Conservation (phyloP, 2,329 filamentous ascomycete species). For the Xylaria sp. region DNA sequence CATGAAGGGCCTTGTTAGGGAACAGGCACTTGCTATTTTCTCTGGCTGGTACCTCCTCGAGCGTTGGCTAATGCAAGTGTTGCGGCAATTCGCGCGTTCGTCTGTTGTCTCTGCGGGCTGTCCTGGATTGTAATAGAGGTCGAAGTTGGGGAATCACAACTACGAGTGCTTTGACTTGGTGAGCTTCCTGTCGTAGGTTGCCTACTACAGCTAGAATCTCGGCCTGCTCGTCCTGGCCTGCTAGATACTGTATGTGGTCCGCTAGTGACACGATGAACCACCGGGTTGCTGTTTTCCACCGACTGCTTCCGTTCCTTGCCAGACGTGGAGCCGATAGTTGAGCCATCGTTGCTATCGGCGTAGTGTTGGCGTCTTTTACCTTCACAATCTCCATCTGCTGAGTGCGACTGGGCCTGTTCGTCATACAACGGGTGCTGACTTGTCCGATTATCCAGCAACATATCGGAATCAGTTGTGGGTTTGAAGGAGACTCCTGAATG, state of each 20-base stretch:
- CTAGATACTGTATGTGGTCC: neutral
- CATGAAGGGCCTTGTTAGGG: too few species aligned
- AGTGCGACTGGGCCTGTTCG: neutral
- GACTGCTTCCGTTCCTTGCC: constrained; percentile 12
- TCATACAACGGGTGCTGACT: neutral
- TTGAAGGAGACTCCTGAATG: constrained; percentile 42
- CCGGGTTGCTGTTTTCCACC: neutral
- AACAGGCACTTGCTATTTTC: neutral
- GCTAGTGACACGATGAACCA: neutral
- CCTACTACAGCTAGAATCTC: neutral
- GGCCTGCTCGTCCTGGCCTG: neutral
- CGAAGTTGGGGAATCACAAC: neutral
- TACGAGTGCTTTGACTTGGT: constrained; percentile 8
- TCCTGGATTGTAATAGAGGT: constrained; percentile 5
- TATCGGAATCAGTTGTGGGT: constrained; percentile 39
- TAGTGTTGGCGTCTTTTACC: neutral
- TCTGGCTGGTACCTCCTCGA: constrained; percentile 2
- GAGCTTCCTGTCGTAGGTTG: neutral
- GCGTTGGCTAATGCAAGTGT: constrained; percentile 27
- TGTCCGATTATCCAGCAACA: neutral
- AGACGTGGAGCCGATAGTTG: neutral
- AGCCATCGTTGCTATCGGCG: neutral
- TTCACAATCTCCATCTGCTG: constrained; percentile 4
- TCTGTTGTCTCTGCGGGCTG: constrained; percentile 9
- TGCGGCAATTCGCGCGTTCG: constrained; percentile 30